Evolutionary conservation across 805 yeast genomes (phyloP), one percentile per base, ranked within the genome.

Genomic region (Cyberlindnera veronae): DNA sequence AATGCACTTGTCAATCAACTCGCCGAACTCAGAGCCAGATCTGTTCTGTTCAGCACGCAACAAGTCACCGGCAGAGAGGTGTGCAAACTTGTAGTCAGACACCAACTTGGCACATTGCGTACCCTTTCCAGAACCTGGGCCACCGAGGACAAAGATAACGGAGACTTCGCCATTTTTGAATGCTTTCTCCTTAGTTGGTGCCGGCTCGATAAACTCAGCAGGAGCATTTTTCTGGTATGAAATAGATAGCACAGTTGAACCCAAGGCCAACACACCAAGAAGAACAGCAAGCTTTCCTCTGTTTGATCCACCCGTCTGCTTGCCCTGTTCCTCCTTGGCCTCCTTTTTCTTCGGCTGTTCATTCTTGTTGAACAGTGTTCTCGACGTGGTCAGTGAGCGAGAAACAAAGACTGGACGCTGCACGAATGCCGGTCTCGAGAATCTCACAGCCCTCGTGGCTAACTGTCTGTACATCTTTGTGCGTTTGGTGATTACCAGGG

Each of bases 101-200:
- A 91, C 97, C 41, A 91, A 72, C 57, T 79, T 85, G 23, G 81
- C 83, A 69, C 97, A 87, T 65, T 91, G 99, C 1, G 99, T 91
- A 42, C 99, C 98, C 61, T 93, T 93, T 32, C 99, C 98, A 21
- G 95, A 86, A 16, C 98, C 98, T 5, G 98, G 98, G 4, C 98
- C 98, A 32, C 99, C 99, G 23, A 91, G 76, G 15, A 91, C 96
- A 62, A 87, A 91, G 20, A 90, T 73, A 5, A 91, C 95, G 20
- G 85, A 78, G 21, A 85, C 79, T 41, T 86, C 81, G 29, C 79
- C 77, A 3, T 74, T 72, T 9, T 74, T 65, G 58, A 85, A 85
- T 0, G 83, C 79, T 14, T 46, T 37, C 12, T 29, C 15, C 24
- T 15, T 24, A n/a, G n/a, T 29, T 35, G 29, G 30, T 1, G 29